Percentiles rank a stretch among this genome's conserved stretches.
Conservation (phyloP, 805 yeast genomes). For the Torulaspora gathmanii region DNA sequence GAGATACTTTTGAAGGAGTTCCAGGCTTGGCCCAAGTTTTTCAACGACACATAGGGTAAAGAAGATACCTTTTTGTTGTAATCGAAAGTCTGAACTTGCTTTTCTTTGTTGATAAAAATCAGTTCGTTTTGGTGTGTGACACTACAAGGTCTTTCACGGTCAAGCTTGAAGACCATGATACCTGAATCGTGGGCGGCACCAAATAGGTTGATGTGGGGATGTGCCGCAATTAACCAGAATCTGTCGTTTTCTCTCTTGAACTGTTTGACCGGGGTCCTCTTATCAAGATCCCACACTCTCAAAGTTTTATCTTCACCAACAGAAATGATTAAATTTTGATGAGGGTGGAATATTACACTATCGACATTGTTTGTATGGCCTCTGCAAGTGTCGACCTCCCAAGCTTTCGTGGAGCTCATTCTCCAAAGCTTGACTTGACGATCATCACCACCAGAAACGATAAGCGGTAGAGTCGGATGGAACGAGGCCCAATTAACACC, state of each 20-base stretch:
- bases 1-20: conserved; percentile 77
- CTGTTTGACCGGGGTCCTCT: conserved; percentile 88
- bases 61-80: conserved; percentile 58
- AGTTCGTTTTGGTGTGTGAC: conserved; percentile 74
- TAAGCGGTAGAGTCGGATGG: conserved; percentile 93
- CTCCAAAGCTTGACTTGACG: conserved; percentile 94
- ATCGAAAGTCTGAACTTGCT: conserved; percentile 79
- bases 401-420: conserved; percentile 94
- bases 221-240: conserved; percentile 88
- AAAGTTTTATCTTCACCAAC: conserved; percentile 95
- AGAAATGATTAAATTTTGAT: conserved; percentile 84
- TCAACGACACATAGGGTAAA: conserved; percentile 76
- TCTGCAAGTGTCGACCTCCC: conserved; percentile 98
- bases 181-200: conserved; percentile 98
- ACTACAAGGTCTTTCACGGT: conserved; percentile 81
- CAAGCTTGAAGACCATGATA: conserved; percentile 94
- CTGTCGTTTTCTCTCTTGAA: conserved; percentile 91
- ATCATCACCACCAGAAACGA: conserved; percentile 95
- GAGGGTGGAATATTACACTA: conserved; percentile 86
- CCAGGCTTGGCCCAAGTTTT: conserved; percentile 82
- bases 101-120: conserved; percentile 73
- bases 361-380: conserved; percentile 95
- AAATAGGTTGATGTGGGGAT: conserved; percentile 85
- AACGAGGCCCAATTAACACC: conserved; percentile 99
- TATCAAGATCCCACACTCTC: conserved; percentile 94